A percentile compares a stretch with the other conserved stretches of the same genome.
These are phyloP conservation scores for Aureobasidium melanogenum DNA, from an alignment of 2,329 filamentous ascomycete genomes.

Conservation along the genomic window DNA sequence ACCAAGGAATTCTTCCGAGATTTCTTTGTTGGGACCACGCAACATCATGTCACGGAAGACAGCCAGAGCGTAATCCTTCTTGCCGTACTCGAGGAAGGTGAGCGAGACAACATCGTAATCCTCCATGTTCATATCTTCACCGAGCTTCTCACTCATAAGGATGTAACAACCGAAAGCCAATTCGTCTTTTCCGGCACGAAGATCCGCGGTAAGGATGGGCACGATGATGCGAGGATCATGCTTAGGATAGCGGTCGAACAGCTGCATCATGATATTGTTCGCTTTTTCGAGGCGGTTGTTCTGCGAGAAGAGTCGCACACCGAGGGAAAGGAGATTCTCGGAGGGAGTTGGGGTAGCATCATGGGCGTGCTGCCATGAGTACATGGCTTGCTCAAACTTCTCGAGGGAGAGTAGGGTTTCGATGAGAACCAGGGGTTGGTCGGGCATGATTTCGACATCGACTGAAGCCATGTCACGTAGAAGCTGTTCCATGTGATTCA, in stretches of 20 bases:
- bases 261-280: slow-evolving; percentile 45
- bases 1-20: slow-evolving; percentile 20
- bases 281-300: slow-evolving; percentile 52
- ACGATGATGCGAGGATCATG: slow-evolving; percentile 51
- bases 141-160: slow-evolving; percentile 53
- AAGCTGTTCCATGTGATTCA: slow-evolving; percentile 20
- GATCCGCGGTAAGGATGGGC: slow-evolving; percentile 61
- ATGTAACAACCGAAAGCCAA: slow-evolving; percentile 62
- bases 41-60: slow-evolving; percentile 88
- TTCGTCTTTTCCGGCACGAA: slow-evolving; percentile 42
- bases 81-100: slow-evolving; percentile 58
- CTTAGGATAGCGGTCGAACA: slow-evolving; percentile 39
- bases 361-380: slow-evolving; percentile 25
- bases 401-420: slow-evolving; percentile 24
- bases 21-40: slow-evolving; percentile 18
- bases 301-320: slow-evolving; percentile 55
- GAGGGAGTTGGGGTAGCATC: not conserved
- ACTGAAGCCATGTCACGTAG: slow-evolving; percentile 22
- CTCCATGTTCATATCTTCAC: slow-evolving; percentile 53
- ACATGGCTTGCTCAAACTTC: slow-evolving; percentile 22
- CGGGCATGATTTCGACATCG: slow-evolving; percentile 17
- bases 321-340: slow-evolving; percentile 49
- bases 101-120: slow-evolving; percentile 71
- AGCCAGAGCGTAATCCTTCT: slow-evolving; percentile 58
- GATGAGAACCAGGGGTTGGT: slow-evolving; percentile 20